Percentiles rank a stretch among this genome's conserved stretches.
Conservation (phyloP, 2,329 filamentous ascomycete genomes). For the Exophiala xenobiotica region DNA sequence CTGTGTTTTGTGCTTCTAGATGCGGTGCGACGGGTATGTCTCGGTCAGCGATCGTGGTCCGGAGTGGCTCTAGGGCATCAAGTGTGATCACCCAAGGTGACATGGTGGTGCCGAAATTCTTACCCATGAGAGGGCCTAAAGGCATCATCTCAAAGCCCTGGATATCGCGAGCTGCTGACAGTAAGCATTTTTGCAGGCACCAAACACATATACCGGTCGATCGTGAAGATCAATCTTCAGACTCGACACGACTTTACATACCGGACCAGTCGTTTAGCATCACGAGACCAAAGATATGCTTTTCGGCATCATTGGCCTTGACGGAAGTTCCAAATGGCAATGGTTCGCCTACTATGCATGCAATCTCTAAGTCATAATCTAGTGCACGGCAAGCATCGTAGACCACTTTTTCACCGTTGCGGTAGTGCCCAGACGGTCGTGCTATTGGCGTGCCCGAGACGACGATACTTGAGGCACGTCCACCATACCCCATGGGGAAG, state of each 20-base stretch:
- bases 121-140: slow-evolving; percentile 60
- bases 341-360: slow-evolving; percentile 45
- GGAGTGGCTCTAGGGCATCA: slow-evolving; percentile 50
- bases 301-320: slow-evolving; percentile 43
- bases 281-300: slow-evolving; percentile 63
- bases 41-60: too few species aligned
- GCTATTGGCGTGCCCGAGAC: neutral
- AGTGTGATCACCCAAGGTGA: slow-evolving; percentile 61
- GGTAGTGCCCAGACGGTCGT: slow-evolving; percentile 13
- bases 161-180: slow-evolving; percentile 52
- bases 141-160: slow-evolving; percentile 62
- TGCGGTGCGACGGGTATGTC: too few species aligned
- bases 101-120: slow-evolving; percentile 59
- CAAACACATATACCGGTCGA: neutral
- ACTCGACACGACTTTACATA: neutral
- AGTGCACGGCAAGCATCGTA: slow-evolving; percentile 62
- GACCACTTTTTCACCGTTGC: slow-evolving; percentile 5
- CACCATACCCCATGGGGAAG: slow-evolving; percentile 55
- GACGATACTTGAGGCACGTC: slow-evolving; percentile 37
- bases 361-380: slow-evolving; percentile 54
- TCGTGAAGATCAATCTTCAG: neutral
- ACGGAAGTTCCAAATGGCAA: slow-evolving; percentile 41
- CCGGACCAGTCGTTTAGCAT: slow-evolving; percentile 37
- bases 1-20: too few species aligned
- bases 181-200: slow-evolving; percentile 26